phyloP scores from a whole-genome alignment of 768 basidiomycete genomes.

The Cyclocybe cylindracea region DNA sequence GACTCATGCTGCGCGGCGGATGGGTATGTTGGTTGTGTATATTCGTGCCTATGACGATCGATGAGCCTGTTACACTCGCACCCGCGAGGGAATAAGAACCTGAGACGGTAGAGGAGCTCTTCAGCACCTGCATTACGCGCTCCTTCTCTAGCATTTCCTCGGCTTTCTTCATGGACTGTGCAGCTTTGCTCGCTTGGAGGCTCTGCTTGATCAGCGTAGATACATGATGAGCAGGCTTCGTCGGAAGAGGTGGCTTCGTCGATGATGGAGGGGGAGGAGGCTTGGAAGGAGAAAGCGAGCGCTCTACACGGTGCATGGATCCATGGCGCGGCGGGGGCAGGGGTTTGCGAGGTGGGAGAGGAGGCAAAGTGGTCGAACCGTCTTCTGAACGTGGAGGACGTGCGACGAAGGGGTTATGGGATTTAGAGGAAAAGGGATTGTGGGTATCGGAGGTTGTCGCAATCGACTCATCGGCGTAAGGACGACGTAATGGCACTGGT shows the following conservation, averaged over 20 bases:
- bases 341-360: slow-evolving; percentile 55
- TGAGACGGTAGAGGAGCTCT: slow-evolving; percentile 50
- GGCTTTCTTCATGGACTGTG: slow-evolving; percentile 67
- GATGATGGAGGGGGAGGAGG: slow-evolving; percentile 5
- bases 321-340: slow-evolving; percentile 40
- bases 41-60: slow-evolving; percentile 34
- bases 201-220: slow-evolving; percentile 73
- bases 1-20: slow-evolving; percentile 4
- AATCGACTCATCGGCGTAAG: not conserved
- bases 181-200: slow-evolving; percentile 71
- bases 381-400: slow-evolving; percentile 16
- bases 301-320: slow-evolving; percentile 9
- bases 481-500: slow-evolving; percentile 16
- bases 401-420: slow-evolving; percentile 43
- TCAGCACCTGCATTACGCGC: slow-evolving; percentile 69
- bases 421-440: slow-evolving; percentile 18
- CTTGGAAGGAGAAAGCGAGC: slow-evolving; percentile 20
- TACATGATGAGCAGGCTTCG: slow-evolving; percentile 47
- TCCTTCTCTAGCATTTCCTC: slow-evolving; percentile 71
- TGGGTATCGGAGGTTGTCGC: slow-evolving; percentile 3
- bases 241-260: slow-evolving; percentile 23
- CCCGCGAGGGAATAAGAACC: slow-evolving; percentile 33
- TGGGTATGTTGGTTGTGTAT: slow-evolving; percentile 22
- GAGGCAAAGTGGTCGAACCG: slow-evolving; percentile 34
- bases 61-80: slow-evolving; percentile 32